phyloP scores from a whole-genome alignment of 352 stramenopile genomes.

The Globisporangium camurandrum region DNA sequence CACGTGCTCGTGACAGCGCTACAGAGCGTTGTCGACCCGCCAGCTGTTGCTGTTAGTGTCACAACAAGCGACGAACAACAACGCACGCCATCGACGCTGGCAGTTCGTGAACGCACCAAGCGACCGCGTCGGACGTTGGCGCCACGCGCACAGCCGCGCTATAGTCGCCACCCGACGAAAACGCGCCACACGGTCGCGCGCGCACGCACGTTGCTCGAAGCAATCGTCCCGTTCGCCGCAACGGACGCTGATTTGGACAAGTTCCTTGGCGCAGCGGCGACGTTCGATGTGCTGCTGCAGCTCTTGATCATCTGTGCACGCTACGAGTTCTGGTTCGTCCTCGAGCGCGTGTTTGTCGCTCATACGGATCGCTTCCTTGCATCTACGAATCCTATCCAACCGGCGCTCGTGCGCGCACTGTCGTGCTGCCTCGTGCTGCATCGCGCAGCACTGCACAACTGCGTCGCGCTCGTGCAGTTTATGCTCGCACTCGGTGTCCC shows the following conservation, averaged over 20 bases:
- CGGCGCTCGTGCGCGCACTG: slow-evolving; percentile 30
- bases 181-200: slow-evolving; percentile 4
- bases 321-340: slow-evolving; percentile 39
- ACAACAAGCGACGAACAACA: too few relatives aligned
- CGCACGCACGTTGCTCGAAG: slow-evolving; percentile 19
- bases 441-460: slow-evolving; percentile 38
- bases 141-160: background rate
- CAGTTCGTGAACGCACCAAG: background rate
- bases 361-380: slow-evolving; percentile 27
- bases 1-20: too few relatives aligned
- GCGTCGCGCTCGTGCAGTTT: slow-evolving; percentile 31
- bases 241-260: slow-evolving; percentile 22
- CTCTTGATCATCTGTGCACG: slow-evolving; percentile 40
- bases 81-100: background rate
- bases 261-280: slow-evolving; percentile 29
- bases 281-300: slow-evolving; percentile 36
- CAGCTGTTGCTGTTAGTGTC: too few relatives aligned
- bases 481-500: slow-evolving; percentile 37
- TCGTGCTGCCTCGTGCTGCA: slow-evolving; percentile 40
- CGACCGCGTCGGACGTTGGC: background rate
- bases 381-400: slow-evolving; percentile 36
- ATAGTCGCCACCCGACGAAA: background rate
- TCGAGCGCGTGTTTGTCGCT: slow-evolving; percentile 30
- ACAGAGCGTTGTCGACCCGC: too few relatives aligned
- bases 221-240: slow-evolving; percentile 17